A percentile compares a stretch with the other conserved stretches of the same genome.
phyloP scores from a whole-genome alignment of 208 protist species.

The Plasmodiophora brassicae region DNA sequence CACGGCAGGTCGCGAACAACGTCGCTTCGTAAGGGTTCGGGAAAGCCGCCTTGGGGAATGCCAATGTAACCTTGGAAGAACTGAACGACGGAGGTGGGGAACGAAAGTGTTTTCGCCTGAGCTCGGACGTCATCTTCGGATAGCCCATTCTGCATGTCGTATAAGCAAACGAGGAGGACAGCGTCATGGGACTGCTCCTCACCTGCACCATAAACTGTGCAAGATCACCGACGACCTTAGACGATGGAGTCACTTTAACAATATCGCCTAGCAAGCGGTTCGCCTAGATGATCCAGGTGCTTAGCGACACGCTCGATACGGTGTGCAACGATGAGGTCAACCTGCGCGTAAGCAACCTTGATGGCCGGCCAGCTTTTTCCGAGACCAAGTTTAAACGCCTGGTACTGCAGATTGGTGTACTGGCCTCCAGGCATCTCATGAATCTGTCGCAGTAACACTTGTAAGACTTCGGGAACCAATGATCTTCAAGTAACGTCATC shows the following conservation, averaged over 20 bases:
- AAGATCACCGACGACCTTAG: constrained; percentile 73
- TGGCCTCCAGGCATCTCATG: constrained; percentile 73
- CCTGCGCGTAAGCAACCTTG: constrained; percentile 56
- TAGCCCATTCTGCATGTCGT: constrained; percentile 32
- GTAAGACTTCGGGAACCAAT: neutral
- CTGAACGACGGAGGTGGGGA: constrained; percentile 68
- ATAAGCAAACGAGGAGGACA: neutral
- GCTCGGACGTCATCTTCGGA: constrained; percentile 46
- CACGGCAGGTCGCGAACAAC: constrained; percentile 27
- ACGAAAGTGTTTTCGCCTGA: constrained; percentile 56
- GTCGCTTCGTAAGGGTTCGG: constrained; percentile 57
- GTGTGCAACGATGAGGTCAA: neutral
- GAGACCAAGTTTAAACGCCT: constrained; percentile 66
- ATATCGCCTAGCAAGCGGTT: constrained; percentile 68
- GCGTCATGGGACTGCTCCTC: constrained; percentile 45
- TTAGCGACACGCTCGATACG: neutral
- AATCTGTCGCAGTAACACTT: constrained; percentile 40
- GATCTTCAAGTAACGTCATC: neutral
- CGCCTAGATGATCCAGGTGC: constrained; percentile 40
- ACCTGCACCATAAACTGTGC: constrained; percentile 75
- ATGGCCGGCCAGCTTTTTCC: constrained; percentile 51
- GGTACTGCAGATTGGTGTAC: constrained; percentile 77
- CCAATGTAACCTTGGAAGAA: constrained; percentile 65
- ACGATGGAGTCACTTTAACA: constrained; percentile 69
- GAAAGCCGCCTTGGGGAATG: constrained; percentile 65